Conservation (phyloP, 2,329 filamentous ascomycete genomes). For the Colletotrichum tamarilloi region DNA sequence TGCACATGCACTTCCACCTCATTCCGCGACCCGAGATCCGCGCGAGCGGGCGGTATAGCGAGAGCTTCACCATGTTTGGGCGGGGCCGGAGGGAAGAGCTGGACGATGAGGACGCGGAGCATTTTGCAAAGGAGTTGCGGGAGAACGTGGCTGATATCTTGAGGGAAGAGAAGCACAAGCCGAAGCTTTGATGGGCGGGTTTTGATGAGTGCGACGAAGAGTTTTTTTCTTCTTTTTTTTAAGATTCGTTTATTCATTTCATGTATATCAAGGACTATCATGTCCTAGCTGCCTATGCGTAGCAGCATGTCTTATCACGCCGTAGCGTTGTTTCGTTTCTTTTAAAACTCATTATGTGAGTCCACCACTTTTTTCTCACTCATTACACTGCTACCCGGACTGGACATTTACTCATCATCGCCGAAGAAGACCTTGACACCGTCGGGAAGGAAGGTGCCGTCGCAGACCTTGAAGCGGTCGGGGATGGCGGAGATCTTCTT, state of each 20-base stretch:
- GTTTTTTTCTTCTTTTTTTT: not conserved
- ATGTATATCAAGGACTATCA: conserved; percentile 17
- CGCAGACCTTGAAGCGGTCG: conserved; percentile 86
- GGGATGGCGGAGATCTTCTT: conserved; percentile 73
- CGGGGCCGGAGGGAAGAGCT: conserved; percentile 77
- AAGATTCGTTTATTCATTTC: conserved; percentile 22
- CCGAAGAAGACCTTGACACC: conserved; percentile 82
- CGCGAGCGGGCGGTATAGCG: conserved; percentile 62
- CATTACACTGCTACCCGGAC: conserved; percentile 2
- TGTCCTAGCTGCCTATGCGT: not conserved
- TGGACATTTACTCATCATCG: conserved; percentile 74
- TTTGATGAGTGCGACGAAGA: conserved; percentile 42
- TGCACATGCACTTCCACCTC: conserved; percentile 94
- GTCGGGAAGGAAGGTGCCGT: conserved; percentile 75
- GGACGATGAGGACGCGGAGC: conserved; percentile 78
- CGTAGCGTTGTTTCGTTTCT: conserved; percentile 16
- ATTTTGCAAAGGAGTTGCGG: conserved; percentile 67
- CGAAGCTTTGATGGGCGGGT: conserved; percentile 51
- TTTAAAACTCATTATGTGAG: conserved; percentile 28
- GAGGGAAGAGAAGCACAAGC: conserved; percentile 41
- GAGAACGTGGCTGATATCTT: conserved; percentile 60
- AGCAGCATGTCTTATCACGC: conserved; percentile 7
- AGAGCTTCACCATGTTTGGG: conserved; percentile 87
- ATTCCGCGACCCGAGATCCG: conserved; percentile 83
- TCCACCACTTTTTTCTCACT: conserved; percentile 1